phyloP scores from a whole-genome alignment of 2,329 filamentous ascomycete species.

The Raffaelea arxii region DNA sequence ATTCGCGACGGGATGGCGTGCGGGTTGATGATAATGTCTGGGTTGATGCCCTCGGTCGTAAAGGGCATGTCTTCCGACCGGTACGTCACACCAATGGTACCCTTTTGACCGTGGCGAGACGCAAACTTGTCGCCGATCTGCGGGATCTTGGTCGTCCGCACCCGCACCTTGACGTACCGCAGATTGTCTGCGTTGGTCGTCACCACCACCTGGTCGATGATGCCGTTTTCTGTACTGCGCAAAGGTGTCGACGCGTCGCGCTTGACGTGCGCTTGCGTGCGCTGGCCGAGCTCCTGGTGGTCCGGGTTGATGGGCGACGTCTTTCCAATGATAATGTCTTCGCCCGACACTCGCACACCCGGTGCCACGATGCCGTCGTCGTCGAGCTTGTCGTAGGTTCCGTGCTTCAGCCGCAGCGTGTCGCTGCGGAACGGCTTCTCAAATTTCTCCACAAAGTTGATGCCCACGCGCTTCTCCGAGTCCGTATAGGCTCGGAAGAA shows the following conservation, averaged over 20 bases:
- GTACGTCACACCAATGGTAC: slow-evolving; percentile 97
- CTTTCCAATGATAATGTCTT: slow-evolving; percentile 99
- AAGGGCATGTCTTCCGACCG: slow-evolving; percentile 99
- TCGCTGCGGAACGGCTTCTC: slow-evolving; percentile 88
- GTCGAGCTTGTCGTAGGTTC: slow-evolving; percentile 95
- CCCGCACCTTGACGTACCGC: slow-evolving; percentile 94
- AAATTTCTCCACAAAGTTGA: slow-evolving; percentile 86
- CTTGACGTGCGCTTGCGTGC: slow-evolving; percentile 83
- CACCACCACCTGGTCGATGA: slow-evolving; percentile 85
- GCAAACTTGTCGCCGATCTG: slow-evolving; percentile 99
- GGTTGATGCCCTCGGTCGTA: slow-evolving; percentile 78
- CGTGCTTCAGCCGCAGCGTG: slow-evolving; percentile 86
- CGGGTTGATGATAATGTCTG: slow-evolving; percentile 97
- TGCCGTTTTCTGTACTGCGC: slow-evolving; percentile 91
- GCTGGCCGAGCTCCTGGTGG: slow-evolving; percentile 84
- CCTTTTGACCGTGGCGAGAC: slow-evolving; percentile 97
- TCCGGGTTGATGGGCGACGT: slow-evolving; percentile 91
- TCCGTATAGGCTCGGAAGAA: slow-evolving; percentile 98
- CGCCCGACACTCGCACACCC: slow-evolving; percentile 87
- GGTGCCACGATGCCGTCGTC: slow-evolving; percentile 92
- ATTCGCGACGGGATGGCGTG: slow-evolving; percentile 99
- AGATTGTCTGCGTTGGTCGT: slow-evolving; percentile 92
- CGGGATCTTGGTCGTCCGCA: slow-evolving; percentile 92
- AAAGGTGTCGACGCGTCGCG: slow-evolving; percentile 93
- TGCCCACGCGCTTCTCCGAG: slow-evolving; percentile 89